A percentile compares a stretch with the other conserved stretches of the same genome.
phyloP scores from a whole-genome alignment of 768 basidiomycete genomes.

The Termitomyces bulborhizus region DNA sequence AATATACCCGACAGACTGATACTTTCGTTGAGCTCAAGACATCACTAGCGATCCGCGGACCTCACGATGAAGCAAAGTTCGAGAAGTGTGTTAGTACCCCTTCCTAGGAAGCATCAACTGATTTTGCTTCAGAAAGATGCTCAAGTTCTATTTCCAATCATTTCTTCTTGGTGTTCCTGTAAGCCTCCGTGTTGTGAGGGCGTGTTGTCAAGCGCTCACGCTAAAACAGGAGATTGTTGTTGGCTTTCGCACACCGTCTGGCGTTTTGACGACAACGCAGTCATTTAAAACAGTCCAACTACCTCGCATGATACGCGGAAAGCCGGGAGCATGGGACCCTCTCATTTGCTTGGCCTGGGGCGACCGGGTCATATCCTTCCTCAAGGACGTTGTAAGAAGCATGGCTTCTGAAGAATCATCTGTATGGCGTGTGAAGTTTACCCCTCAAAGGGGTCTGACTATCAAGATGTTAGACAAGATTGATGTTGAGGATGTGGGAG shows the following conservation, averaged over 20 bases:
- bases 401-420: constrained; percentile 17
- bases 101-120: not conserved
- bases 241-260: constrained; percentile 80
- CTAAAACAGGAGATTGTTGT: constrained; percentile 67
- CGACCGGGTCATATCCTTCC: constrained; percentile 49
- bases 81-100: constrained; percentile 55
- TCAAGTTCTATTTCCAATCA: constrained; percentile 90
- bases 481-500: constrained; percentile 51
- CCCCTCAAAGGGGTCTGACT: constrained; percentile 52
- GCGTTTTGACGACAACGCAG: constrained; percentile 59
- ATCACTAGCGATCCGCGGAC: constrained; percentile 60
- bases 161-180: constrained; percentile 90
- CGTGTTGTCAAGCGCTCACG: not conserved
- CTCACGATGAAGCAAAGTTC: constrained; percentile 64
- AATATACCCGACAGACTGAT: constrained; percentile 54
- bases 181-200: constrained; percentile 19
- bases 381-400: constrained; percentile 32
- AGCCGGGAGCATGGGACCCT: constrained; percentile 74
- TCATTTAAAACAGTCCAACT: constrained; percentile 74
- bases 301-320: constrained; percentile 72
- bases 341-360: constrained; percentile 70
- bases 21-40: constrained; percentile 87
- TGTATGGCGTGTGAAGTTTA: constrained; percentile 72
- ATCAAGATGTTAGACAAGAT: constrained; percentile 39
- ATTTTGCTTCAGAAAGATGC: constrained; percentile 57